phyloP scores from a whole-genome alignment of 176 grass and related monocot species.

The Aegilops longissima region DNA sequence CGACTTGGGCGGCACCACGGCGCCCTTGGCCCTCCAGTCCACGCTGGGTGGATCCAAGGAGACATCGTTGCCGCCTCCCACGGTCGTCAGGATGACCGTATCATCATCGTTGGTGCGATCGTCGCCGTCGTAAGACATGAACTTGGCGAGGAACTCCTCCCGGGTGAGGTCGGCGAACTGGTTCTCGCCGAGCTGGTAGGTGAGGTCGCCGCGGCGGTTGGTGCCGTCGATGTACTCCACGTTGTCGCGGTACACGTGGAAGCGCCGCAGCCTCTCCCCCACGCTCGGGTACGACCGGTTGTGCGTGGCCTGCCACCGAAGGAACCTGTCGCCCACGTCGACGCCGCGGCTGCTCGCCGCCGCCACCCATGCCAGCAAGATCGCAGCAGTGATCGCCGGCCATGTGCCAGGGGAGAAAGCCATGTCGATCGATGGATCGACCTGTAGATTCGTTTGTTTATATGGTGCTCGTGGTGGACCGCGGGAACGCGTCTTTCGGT shows the following conservation, averaged over 20 bases:
- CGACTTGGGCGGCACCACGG: slow-evolving; percentile 32
- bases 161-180: slow-evolving; percentile 57
- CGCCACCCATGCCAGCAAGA: neutral
- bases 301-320: slow-evolving; percentile 28
- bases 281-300: slow-evolving; percentile 25
- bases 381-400: neutral
- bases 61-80: no score
- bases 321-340: slow-evolving; percentile 1
- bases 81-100: neutral
- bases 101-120: neutral
- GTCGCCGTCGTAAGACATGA: neutral
- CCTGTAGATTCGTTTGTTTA: neutral
- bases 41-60: slow-evolving; percentile 16
- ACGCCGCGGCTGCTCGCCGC: neutral
- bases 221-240: slow-evolving; percentile 36
- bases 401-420: neutral
- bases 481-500: neutral
- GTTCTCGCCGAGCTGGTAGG: slow-evolving; percentile 50
- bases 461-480: neutral
- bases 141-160: slow-evolving; percentile 44
- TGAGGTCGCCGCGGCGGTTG: slow-evolving; percentile 21
- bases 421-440: neutral
- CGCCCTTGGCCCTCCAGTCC: slow-evolving; percentile 36
- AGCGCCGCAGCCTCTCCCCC: slow-evolving; percentile 35
- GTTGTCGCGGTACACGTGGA: slow-evolving; percentile 51